Percentiles rank a stretch among this genome's conserved stretches.
These are phyloP conservation scores for Eimeria acervulina DNA, from an alignment of 169 alveolate species.

Conservation along the genomic window DNA sequence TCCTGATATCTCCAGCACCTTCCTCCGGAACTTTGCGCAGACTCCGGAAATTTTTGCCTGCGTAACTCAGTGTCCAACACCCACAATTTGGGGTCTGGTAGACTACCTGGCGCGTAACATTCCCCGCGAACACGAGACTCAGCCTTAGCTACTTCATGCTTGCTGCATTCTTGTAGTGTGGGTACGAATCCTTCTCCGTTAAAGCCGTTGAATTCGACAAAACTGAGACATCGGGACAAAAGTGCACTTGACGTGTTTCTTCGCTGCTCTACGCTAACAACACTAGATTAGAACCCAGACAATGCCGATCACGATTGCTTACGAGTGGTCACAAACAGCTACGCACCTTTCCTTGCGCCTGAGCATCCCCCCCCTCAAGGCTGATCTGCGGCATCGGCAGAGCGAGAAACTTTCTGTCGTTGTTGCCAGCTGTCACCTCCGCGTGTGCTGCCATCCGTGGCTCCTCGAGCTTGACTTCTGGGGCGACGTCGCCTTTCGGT, in stretches of 20 bases:
- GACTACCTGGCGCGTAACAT: background rate
- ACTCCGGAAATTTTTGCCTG: background rate
- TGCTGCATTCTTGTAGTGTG: background rate
- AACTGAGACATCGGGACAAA: background rate
- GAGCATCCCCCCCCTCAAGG: conserved; percentile 67
- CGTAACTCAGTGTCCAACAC: background rate
- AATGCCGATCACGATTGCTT: conserved; percentile 70
- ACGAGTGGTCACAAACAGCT: conserved; percentile 63
- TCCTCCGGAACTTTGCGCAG: background rate
- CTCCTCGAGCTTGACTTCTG: conserved; percentile 52
- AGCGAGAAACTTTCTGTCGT: background rate
- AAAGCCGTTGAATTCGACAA: background rate
- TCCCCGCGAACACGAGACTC: background rate
- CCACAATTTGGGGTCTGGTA: background rate
- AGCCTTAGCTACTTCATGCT: background rate
- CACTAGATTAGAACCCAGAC: background rate
- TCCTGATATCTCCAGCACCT: background rate
- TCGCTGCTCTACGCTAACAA: background rate
- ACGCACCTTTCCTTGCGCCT: conserved; percentile 34
- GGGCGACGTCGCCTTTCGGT: conserved; percentile 35
- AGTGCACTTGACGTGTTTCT: background rate
- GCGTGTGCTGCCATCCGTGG: conserved; percentile 68
- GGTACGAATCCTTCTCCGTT: background rate
- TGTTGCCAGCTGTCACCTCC: conserved; percentile 65
- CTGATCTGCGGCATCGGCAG: conserved; percentile 49